phyloP scores from a whole-genome alignment of 2,329 filamentous ascomycete genomes.

The Rhynchosporium secalis region DNA sequence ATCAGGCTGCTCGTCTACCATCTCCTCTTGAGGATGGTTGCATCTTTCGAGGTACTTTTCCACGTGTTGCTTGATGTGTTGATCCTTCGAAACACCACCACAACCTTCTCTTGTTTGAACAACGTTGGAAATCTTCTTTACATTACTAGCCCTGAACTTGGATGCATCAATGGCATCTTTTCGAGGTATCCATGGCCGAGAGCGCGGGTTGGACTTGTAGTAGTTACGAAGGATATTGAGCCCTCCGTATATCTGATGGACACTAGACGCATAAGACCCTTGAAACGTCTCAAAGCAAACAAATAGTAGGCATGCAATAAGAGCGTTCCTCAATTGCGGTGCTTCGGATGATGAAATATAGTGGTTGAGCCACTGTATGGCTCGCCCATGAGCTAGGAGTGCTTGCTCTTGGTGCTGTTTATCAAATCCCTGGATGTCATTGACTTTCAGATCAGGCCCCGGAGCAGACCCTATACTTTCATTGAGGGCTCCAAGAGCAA shows the following conservation, averaged over 20 bases:
- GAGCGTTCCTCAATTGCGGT: conserved; percentile 44
- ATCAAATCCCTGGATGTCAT: conserved; percentile 45
- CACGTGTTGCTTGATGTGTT: conserved; percentile 28
- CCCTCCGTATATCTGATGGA: conserved; percentile 60
- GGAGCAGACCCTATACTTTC: conserved; percentile 55
- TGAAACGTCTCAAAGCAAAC: conserved; percentile 38
- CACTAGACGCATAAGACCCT: conserved; percentile 57
- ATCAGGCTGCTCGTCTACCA: not conserved
- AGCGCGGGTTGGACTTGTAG: conserved; percentile 32
- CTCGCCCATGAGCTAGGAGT: conserved; percentile 58
- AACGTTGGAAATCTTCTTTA: conserved; percentile 18
- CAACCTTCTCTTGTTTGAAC: conserved; percentile 28
- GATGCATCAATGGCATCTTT: conserved; percentile 10
- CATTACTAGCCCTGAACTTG: conserved; percentile 4
- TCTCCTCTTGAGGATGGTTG: conserved; percentile 11
- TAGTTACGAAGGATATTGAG: conserved; percentile 53
- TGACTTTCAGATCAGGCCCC: conserved; percentile 35
- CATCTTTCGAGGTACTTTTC: conserved; percentile 32
- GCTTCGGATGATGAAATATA: conserved; percentile 46
- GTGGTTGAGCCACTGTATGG: conserved; percentile 52
- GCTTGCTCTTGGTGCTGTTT: conserved; percentile 59
- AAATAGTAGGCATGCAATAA: conserved; percentile 38
- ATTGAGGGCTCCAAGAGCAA: conserved; percentile 65
- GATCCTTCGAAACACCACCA: conserved; percentile 27
- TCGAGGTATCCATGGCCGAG: conserved; percentile 27